Evolutionary conservation across 768 basidiomycete species (phyloP).

Genomic region (Piloderma croceum): DNA sequence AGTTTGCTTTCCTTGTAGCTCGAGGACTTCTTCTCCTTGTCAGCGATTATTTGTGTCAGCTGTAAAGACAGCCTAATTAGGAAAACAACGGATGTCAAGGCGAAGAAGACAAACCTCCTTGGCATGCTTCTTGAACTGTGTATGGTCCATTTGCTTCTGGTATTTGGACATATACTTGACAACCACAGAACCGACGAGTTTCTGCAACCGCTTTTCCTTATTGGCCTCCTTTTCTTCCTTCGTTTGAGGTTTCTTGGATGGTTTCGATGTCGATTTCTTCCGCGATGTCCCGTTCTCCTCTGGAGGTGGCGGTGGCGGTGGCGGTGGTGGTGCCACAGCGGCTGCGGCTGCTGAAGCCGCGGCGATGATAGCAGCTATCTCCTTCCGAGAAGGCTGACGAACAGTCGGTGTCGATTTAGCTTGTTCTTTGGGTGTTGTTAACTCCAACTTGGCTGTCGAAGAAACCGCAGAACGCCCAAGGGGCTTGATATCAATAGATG

Average conservation of each 20-base stretch:
- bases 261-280: slow-evolving; percentile 26
- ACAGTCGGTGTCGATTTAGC: background rate
- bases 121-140: slow-evolving; percentile 90
- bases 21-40: slow-evolving; percentile 91
- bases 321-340: slow-evolving; percentile 5
- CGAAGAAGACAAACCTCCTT: slow-evolving; percentile 65
- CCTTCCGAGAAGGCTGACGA: slow-evolving; percentile 11
- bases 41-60: slow-evolving; percentile 83
- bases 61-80: slow-evolving; percentile 25
- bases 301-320: slow-evolving; percentile 3
- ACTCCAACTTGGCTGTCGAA: background rate
- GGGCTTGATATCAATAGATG: slow-evolving; percentile 19
- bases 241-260: slow-evolving; percentile 36
- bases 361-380: slow-evolving; percentile 25
- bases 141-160: slow-evolving; percentile 63
- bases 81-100: slow-evolving; percentile 2
- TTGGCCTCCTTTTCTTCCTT: slow-evolving; percentile 57
- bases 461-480: slow-evolving; percentile 12
- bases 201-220: slow-evolving; percentile 78
- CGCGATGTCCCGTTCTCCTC: background rate
- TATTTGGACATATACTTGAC: slow-evolving; percentile 93
- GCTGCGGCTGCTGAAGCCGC: slow-evolving; percentile 24
- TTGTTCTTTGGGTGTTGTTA: background rate
- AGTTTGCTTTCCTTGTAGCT: slow-evolving; percentile 71
- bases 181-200: slow-evolving; percentile 83